Percentiles rank a stretch among this genome's conserved stretches.
Evolutionary conservation across 768 basidiomycete species (phyloP).

Genomic region (Lactarius sanguifluus): DNA sequence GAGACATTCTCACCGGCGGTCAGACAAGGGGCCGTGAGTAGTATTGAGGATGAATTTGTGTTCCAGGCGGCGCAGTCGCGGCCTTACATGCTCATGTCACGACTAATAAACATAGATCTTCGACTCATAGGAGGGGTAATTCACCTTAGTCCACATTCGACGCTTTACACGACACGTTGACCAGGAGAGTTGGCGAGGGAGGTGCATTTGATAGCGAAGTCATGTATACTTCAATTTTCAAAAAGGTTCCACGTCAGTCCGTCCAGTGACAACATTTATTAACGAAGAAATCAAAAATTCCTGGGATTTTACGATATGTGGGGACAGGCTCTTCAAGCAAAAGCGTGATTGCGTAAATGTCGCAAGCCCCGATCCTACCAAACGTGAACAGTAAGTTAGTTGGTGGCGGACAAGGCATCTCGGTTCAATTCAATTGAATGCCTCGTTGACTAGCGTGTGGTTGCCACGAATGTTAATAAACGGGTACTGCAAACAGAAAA

Average conservation of each 20-base stretch:
- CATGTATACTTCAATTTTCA: background rate
- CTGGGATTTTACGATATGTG: background rate
- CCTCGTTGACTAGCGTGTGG: constrained; percentile 8
- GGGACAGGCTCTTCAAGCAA: background rate
- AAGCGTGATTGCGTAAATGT: background rate
- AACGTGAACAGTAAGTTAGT: background rate
- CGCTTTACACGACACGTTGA: too few species aligned
- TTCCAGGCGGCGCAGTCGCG: too few species aligned
- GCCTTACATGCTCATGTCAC: too few species aligned
- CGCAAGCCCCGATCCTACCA: background rate
- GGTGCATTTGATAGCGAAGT: background rate
- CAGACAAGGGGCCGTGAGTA: too few species aligned
- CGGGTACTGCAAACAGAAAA: constrained; percentile 42
- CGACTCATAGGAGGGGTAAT: too few species aligned
- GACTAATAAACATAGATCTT: too few species aligned
- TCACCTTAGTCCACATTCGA: too few species aligned
- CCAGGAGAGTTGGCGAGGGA: background rate
- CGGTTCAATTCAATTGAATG: background rate
- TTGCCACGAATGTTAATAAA: constrained; percentile 48
- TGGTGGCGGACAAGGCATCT: background rate
- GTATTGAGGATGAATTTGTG: too few species aligned
- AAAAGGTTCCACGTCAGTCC: background rate
- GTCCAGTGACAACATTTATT: background rate
- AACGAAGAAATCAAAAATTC: background rate
- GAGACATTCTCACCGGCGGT: too few species aligned